These are phyloP conservation scores for Ophiostoma novo-ulmi DNA, from an alignment of 2,329 filamentous ascomycete species.

Conservation along the genomic window DNA sequence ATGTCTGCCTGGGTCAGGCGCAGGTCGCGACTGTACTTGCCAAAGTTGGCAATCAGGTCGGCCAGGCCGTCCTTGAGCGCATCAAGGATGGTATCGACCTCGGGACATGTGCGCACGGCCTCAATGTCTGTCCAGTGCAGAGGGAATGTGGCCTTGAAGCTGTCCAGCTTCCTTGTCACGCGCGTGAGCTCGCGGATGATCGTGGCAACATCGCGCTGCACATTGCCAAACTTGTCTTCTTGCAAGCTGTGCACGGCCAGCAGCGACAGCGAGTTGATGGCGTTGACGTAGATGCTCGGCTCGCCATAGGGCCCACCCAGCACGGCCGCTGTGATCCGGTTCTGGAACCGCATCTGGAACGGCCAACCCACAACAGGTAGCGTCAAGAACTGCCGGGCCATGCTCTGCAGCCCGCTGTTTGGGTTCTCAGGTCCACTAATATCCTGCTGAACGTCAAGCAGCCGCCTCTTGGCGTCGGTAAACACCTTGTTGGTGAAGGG, in stretches of 20 bases:
- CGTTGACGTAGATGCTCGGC: slow-evolving; percentile 62
- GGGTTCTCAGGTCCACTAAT: slow-evolving; percentile 48
- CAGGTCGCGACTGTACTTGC: slow-evolving; percentile 65
- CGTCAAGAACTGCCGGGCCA: slow-evolving; percentile 45
- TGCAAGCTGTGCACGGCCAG: slow-evolving; percentile 67
- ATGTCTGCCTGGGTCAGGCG: slow-evolving; percentile 67
- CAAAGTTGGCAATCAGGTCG: slow-evolving; percentile 65
- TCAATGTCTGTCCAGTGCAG: slow-evolving; percentile 76
- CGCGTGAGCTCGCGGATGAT: slow-evolving; percentile 69
- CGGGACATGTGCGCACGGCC: slow-evolving; percentile 50
- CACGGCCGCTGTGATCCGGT: slow-evolving; percentile 60
- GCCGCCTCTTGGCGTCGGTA: slow-evolving; percentile 43
- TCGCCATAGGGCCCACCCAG: slow-evolving; percentile 70
- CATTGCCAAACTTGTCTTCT: slow-evolving; percentile 80
- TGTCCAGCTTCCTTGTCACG: slow-evolving; percentile 64
- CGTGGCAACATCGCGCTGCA: slow-evolving; percentile 71
- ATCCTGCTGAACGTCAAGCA: slow-evolving; percentile 52
- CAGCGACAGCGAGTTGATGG: slow-evolving; percentile 62
- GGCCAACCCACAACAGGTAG: slow-evolving; percentile 54
- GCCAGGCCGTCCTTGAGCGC: slow-evolving; percentile 61
- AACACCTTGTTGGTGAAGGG: slow-evolving; percentile 49
- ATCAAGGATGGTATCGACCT: slow-evolving; percentile 65
- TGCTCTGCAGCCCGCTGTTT: slow-evolving; percentile 44
- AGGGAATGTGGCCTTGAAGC: slow-evolving; percentile 54
- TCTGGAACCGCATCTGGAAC: slow-evolving; percentile 65